phyloP scores from a whole-genome alignment of 1,284 basidiomycete genomes.

The Ceratobasidium sp. region DNA sequence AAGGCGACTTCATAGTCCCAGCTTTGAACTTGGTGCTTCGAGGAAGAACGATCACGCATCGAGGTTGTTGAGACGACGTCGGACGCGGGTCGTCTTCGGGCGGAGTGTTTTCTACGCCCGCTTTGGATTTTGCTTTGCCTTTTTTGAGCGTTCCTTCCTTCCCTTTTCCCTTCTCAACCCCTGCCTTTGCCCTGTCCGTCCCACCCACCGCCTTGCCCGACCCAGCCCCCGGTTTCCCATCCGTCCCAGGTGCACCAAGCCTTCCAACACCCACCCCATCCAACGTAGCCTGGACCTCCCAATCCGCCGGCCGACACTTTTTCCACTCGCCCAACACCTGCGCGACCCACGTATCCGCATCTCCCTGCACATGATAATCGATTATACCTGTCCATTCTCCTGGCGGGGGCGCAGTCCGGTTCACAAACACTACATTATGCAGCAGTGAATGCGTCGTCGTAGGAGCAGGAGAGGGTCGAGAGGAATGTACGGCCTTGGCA shows the following conservation, averaged over 20 bases:
- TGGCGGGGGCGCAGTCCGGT: constrained; percentile 76
- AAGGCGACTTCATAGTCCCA: neutral
- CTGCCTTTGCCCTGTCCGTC: neutral
- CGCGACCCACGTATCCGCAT: constrained; percentile 82
- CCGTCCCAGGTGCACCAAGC: neutral
- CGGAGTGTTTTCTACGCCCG: constrained; percentile 13
- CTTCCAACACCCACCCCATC: constrained; percentile 56
- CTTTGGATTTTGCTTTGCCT: neutral
- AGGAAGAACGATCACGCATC: constrained; percentile 12
- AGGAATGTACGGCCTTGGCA: constrained; percentile 76
- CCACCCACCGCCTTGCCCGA: no score
- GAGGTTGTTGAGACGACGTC: neutral
- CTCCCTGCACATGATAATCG: constrained; percentile 83
- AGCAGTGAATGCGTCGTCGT: neutral
- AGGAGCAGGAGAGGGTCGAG: constrained; percentile 49
- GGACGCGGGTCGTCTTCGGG: neutral
- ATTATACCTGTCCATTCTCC: constrained; percentile 88
- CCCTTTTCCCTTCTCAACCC: neutral
- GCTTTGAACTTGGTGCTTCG: neutral
- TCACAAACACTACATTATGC: constrained; percentile 78
- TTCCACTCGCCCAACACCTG: constrained; percentile 87
- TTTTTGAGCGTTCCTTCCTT: neutral
- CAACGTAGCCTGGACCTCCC: constrained; percentile 84
- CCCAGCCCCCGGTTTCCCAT: no score
- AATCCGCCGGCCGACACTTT: constrained; percentile 80